Base-by-base conservation (phyloP, 768 basidiomycete genomes). In the Hypholoma sublateritium region DNA sequence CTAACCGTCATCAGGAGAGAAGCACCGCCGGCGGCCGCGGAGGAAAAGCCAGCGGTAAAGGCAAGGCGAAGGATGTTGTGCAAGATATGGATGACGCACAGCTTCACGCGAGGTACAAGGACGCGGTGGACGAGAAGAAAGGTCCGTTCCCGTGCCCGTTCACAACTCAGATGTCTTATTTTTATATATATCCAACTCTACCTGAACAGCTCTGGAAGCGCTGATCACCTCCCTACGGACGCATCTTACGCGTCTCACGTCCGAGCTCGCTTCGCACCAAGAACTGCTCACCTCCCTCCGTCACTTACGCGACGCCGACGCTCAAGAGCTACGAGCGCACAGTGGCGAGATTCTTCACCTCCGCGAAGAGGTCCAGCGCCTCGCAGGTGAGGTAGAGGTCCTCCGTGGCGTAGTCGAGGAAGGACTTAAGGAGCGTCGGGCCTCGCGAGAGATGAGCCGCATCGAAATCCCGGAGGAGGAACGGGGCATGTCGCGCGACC, bases 111-210 rank as follows among this genome's bases (percentile, higher is more conserved):
- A 75, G 87, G 50, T 93, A 94, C 62, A 80, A 80, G 55, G 88
- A 91, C 61, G 88, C 84, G 4, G 89, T 95, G 0, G 88, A 91
- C 59, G 93, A 95, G 70, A 95, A 95, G 70, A 91, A 91, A 78
- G 91, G 93, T 93, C 49, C 9, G 71, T 66, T 22, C 48, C 14
- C 17, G 42, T 17, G 5, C 12, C 14, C 39, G 16, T 41, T 48
- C 55, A 53, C 16, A 13, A 8, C 42, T 39, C 28, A 37, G 51
- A 55, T 66, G 51, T 55, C n/a, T 28, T 51, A 25, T 9, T 66
- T 46, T 13, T 12, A 5, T 12, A 22, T 72, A 70, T n/a, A 4
- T 12, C 44, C 21, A 22, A 25, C 56, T 60, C 63, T 55, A 64
- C 53, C 14, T 25, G 54, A 21, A 21, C 13, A 95, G 94, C 91